Base-by-base conservation (phyloP, 2,329 filamentous ascomycete genomes). In the Arthroderma uncinatum region DNA sequence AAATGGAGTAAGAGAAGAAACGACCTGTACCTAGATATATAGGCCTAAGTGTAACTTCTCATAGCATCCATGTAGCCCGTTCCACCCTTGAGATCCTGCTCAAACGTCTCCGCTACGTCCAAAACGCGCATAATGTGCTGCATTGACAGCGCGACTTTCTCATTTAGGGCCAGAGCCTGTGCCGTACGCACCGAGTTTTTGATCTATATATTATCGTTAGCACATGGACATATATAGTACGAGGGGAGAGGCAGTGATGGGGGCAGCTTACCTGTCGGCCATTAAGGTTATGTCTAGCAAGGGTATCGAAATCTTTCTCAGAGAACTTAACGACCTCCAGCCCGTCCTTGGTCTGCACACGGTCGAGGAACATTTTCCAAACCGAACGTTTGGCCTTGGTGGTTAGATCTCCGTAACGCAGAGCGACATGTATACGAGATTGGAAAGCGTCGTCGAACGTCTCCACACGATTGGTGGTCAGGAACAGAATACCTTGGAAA, bases 401-500 rank as follows among this genome's bases (percentile, higher is more conserved):
- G 39, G 83, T 83, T 7, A 95, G 78, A 53, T 86, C 82, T 39
- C 87, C 86, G 71, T 95, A 95, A 28, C 86, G 80, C 7, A 95
- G 76, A 0, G 89, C 87, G 64, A 95, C 85, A 69, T 95, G 89
- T 60, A 95, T 94, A 23, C 90, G 82, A 8, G 84, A 88, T 67
- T 93, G 87, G 76, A 95, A 95, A 0, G 90, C 90, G 60, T 93
- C 88, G 64, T 95, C 90, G 65, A 95, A 94, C 0, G 87, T 91
- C 74, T 85, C 74, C 0, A 94, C 88, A 1, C 89, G 82, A 68
- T 95, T 95, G 1, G 90, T 95, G 0, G 90, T 95, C 25, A 95
- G 72, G 74, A 95, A 94, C 3, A 95, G 71, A 55, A 95, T 94
- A 2, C 90, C 90, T 67, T 94, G 87, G 73, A 94, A 95, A 70